A percentile compares a stretch with the other conserved stretches of the same genome.
Conservation (phyloP, 2,329 filamentous ascomycete species). For the Mycosphaerelloides madeirae region DNA sequence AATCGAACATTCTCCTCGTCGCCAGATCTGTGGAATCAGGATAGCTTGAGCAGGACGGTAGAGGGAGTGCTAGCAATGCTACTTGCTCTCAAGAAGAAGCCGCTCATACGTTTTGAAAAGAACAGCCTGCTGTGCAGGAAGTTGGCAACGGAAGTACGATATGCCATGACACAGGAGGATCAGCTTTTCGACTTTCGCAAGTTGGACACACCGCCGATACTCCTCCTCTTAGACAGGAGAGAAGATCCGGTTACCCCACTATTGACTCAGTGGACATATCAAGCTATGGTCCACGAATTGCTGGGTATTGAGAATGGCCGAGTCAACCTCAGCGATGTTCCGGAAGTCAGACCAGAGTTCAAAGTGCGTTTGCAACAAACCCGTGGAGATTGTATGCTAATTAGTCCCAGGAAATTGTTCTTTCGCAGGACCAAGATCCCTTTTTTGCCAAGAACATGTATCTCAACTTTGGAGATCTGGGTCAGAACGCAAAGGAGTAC, state of each 20-base stretch:
- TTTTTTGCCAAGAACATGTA: slow-evolving; percentile 99
- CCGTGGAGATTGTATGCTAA: not conserved
- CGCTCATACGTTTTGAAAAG: slow-evolving; percentile 86
- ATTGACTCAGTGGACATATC: slow-evolving; percentile 97
- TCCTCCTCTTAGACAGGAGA: slow-evolving; percentile 83
- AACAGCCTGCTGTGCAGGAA: slow-evolving; percentile 89
- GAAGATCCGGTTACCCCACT: slow-evolving; percentile 94
- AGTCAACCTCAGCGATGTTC: slow-evolving; percentile 69
- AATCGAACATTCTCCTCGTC: slow-evolving; percentile 31
- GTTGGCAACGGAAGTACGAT: slow-evolving; percentile 84
- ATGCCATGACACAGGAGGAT: slow-evolving; percentile 91
- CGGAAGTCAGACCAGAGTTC: slow-evolving; percentile 29
- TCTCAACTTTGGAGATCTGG: slow-evolving; percentile 91
- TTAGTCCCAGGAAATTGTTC: slow-evolving; percentile 86
- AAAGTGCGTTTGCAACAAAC: slow-evolving; percentile 23
- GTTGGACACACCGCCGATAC: slow-evolving; percentile 87
- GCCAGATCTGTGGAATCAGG: slow-evolving; percentile 85
- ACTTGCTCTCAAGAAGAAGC: slow-evolving; percentile 91
- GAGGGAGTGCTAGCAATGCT: slow-evolving; percentile 83
- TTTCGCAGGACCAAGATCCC: slow-evolving; percentile 94
- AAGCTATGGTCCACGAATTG: slow-evolving; percentile 98
- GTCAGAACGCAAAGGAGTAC: slow-evolving; percentile 96
- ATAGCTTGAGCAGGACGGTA: slow-evolving; percentile 77
- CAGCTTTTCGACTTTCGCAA: slow-evolving; percentile 94
- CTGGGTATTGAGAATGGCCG: slow-evolving; percentile 93